A percentile compares a stretch with the other conserved stretches of the same genome.
Evolutionary conservation across 2,329 filamentous ascomycete species (phyloP).

Genomic region (Botrytis fabae): DNA sequence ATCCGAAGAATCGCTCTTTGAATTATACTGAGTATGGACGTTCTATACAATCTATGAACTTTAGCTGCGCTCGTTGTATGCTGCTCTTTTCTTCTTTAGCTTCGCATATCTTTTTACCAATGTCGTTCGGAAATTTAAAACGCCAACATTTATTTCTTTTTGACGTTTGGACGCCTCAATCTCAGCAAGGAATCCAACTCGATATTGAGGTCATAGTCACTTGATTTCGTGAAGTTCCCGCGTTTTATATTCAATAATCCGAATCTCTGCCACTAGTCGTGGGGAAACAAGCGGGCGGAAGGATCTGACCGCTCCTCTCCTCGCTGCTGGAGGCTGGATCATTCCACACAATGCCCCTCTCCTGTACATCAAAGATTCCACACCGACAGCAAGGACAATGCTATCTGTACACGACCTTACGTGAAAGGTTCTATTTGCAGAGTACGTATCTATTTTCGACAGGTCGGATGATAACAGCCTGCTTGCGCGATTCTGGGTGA

Average conservation of each 20-base stretch:
- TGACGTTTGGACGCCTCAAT: neutral
- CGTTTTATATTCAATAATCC: neutral
- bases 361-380: conserved; percentile 10
- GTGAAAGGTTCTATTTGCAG: conserved; percentile 13
- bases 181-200: neutral
- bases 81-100: neutral
- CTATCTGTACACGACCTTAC: neutral
- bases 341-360: neutral
- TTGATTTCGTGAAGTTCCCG: conserved; percentile 22
- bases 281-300: conserved; percentile 5
- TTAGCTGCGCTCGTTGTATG: neutral
- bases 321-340: neutral
- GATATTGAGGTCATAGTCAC: neutral
- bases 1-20: neutral
- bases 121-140: neutral
- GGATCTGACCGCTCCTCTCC: conserved; percentile 18
- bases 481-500: neutral
- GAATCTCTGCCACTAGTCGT: conserved; percentile 8
- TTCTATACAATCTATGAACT: neutral
- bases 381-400: conserved; percentile 7
- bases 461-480: neutral
- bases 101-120: neutral
- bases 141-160: conserved; percentile 1
- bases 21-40: neutral
- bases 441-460: neutral